Base-by-base conservation (phyloP, 2,329 filamentous ascomycete species). In the Calonectria crousiana region DNA sequence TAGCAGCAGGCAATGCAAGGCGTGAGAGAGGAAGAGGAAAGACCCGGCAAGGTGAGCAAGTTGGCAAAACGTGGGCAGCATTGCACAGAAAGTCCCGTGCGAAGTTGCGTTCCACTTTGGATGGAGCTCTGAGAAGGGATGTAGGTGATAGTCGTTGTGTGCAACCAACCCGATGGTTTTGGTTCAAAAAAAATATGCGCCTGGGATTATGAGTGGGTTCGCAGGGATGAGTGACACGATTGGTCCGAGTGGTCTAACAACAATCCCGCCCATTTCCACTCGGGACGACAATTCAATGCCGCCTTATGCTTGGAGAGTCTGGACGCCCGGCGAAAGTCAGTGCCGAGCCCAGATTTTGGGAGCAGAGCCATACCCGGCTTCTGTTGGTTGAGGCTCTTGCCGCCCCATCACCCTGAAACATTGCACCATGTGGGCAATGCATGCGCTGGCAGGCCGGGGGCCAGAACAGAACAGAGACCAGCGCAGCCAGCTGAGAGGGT, bases 341-440 rank as follows among this genome's bases (percentile, higher is more conserved):
- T 65, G 34, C 56, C 56, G 56, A 62, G 36, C 2, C 56, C 56
- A 62, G 56, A 20, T 41, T 62, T 65, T 26, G 30, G 60, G 28
- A 41, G 34, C 30, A 30, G 41, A 32, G 60, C 38, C 38, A 65
- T 41, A 65, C 26, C 28, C 16, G 41, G 41, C 41, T 44, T 65
- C 41, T 69, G 65, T 72, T 72, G 53, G 53, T 65, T 36, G 64
- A 62, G 62, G 34, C 58, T 53, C 52, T 34, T n/a, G 38, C 20
- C 18, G 36, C 71, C 65, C 71, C 65, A 69, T 72, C 71, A 38
- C 36, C 53, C 65, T 72, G 71, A 72, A 72, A 72, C 71, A 38
- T 20, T 32, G 47, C 36, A 60, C 49, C 66, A 64, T 72, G 64
- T 72, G 65, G 65, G 47, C 64, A 56, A 72, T 72, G 71, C 71